Evolutionary conservation across 495 filamentous ascomycete species (phyloP).

Genomic region (Delitschia confertaspora): DNA sequence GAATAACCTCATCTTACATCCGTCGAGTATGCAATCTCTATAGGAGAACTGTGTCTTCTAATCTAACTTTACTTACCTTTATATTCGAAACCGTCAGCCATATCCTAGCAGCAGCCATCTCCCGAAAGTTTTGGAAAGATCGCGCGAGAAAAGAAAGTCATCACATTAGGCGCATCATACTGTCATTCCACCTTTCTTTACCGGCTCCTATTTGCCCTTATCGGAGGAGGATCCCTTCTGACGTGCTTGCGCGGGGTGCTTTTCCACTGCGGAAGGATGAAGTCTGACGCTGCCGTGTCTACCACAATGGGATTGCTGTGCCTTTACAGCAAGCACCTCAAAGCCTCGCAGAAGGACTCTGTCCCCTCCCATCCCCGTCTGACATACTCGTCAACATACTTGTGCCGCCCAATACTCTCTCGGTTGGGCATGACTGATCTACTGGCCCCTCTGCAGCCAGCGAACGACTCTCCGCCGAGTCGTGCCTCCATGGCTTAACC

Average conservation of each 20-base stretch:
- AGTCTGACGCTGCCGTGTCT: constrained; percentile 15
- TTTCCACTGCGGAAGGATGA: constrained; percentile 5
- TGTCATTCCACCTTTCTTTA: too few relatives aligned
- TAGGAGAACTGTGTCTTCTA: too few relatives aligned
- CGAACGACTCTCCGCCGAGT: too few relatives aligned
- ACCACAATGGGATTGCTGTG: constrained; percentile 14
- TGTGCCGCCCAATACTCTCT: neutral
- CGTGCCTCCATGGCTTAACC: constrained; percentile 4
- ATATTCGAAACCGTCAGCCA: constrained; percentile 1
- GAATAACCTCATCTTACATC: neutral
- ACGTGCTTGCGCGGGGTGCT: neutral
- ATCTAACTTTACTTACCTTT: neutral
- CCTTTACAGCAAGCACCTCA: neutral
- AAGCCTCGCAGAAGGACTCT: neutral
- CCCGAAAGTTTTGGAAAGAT: neutral
- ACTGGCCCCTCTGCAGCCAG: neutral
- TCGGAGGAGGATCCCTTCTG: neutral
- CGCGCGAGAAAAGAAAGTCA: too few relatives aligned
- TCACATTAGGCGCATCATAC: too few relatives aligned
- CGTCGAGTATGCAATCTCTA: too few relatives aligned
- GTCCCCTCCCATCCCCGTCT: neutral
- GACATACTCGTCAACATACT: neutral
- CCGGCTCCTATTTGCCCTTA: neutral
- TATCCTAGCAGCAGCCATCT: neutral
- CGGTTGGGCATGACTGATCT: constrained; percentile 5